Evolutionary conservation across 2,329 filamentous ascomycete species (phyloP), one percentile per base, ranked within the genome.

Genomic region (Chaetomiaceae sp.): DNA sequence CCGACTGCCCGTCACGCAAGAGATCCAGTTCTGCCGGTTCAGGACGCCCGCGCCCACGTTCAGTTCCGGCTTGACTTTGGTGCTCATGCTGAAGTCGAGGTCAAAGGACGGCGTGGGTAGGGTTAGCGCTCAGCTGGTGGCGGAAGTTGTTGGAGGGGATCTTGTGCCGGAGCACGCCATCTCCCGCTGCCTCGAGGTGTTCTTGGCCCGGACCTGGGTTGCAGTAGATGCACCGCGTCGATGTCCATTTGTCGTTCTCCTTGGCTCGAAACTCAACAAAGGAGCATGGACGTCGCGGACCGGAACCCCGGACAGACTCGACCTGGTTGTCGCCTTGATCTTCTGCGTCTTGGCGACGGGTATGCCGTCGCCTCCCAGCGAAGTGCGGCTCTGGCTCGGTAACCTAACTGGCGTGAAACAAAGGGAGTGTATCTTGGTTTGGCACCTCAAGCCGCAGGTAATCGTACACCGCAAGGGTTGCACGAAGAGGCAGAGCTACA

Each of bases 241-340:
- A 52, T 27, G 54, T 18, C 35, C 52, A 56, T 45, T 58, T 58
- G 42, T 57, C 55, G 22, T 53, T 52, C 5, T 52, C 51, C 26
- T 57, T 57, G 10, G 48, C 51, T 11, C 49, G 49, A 42, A 56
- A 56, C 51, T 58, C 56, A 8, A 48, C 55, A n/a, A 58, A 58
- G 15, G 56, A 15, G 54, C 55, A 34, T 58, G 56, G 15, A 58
- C 55, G 6, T 57, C 55, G n/a, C 41, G 43, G 9, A 57, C 49
- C 5, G 55, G 51, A 0, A 58, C 53, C 45, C 57, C 55, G 42
- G 49, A 49, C 11, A 49, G 14, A 39, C 48, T 52, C n/a, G 49
- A 38, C 27, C 30, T 30, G 24, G 35, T 26, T 2, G 45, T 20
- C 19, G 48, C 32, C 39, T 53, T 54, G 1, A 45, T 49, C 51